These are phyloP conservation scores for Fusarium liriodendri DNA, from an alignment of 2,329 filamentous ascomycete species.

Conservation along the genomic window DNA sequence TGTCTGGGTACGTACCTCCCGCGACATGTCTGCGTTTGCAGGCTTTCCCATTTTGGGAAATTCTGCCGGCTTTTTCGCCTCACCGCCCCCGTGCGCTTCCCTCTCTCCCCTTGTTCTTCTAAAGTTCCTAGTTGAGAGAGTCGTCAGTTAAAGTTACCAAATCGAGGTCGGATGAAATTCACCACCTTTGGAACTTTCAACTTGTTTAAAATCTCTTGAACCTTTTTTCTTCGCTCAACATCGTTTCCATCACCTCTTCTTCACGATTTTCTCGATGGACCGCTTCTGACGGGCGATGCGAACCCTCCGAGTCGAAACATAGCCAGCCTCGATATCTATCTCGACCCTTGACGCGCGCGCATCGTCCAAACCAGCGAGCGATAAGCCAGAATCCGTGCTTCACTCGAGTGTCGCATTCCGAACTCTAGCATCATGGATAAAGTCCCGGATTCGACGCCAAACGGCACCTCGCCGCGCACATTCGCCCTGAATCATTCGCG, in stretches of 20 bases:
- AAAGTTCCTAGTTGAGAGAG: constrained; percentile 18
- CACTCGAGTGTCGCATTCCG: neutral
- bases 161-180: constrained; percentile 11
- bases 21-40: neutral
- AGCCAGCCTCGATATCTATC: constrained; percentile 13
- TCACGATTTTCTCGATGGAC: constrained; percentile 13
- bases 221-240: neutral
- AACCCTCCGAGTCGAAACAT: constrained; percentile 21
- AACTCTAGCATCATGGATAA: constrained; percentile 44
- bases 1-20: constrained; percentile 23
- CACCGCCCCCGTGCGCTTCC: constrained; percentile 36
- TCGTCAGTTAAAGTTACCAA: constrained; percentile 13
- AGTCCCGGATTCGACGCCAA: constrained; percentile 45
- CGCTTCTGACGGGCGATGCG: constrained; percentile 27
- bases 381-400: neutral
- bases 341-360: constrained; percentile 37
- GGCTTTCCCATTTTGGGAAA: constrained; percentile 7
- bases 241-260: neutral
- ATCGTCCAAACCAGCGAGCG: constrained; percentile 27
- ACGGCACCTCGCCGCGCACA: constrained; percentile 63
- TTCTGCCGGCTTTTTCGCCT: constrained; percentile 38
- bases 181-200: constrained; percentile 1
- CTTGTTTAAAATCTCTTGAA: neutral
- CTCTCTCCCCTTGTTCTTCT: constrained; percentile 12
- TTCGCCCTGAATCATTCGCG: constrained; percentile 69